Conservation (phyloP, 768 basidiomycete genomes). For the Psilocybe subaeruginosa region DNA sequence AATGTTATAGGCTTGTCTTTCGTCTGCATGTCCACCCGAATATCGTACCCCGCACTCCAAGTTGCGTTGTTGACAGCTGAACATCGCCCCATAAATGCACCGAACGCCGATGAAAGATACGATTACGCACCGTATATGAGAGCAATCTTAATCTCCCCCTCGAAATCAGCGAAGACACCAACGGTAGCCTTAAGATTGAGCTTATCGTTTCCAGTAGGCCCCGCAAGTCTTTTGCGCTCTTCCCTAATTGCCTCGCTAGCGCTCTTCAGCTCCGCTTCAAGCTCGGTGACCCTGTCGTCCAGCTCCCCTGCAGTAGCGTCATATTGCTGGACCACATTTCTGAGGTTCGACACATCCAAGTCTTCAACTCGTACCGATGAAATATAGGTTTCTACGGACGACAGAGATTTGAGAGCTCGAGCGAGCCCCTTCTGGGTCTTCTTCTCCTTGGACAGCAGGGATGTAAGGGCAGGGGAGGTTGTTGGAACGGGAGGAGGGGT, state of each 20-base stretch:
- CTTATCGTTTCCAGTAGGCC: conserved; percentile 23
- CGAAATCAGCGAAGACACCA: conserved; percentile 37
- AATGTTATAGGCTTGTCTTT: conserved; percentile 39
- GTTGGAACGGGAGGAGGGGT: conserved; percentile 19
- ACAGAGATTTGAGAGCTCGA: conserved; percentile 30
- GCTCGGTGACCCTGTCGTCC: conserved; percentile 31
- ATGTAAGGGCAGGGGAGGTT: conserved; percentile 29
- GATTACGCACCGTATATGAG: conserved; percentile 39
- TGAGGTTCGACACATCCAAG: conserved; percentile 30
- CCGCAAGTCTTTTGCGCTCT: conserved; percentile 24
- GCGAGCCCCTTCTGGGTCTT: conserved; percentile 30
- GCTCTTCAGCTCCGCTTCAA: conserved; percentile 29
- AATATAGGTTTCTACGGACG: conserved; percentile 37
- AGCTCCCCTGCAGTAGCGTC: conserved; percentile 34
- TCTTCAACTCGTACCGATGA: conserved; percentile 34
- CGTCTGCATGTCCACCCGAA: conserved; percentile 43
- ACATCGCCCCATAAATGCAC: not conserved
- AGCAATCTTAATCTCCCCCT: conserved; percentile 39
- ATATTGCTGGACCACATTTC: conserved; percentile 33
- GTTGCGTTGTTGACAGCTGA: conserved; percentile 38
- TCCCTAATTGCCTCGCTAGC: conserved; percentile 25
- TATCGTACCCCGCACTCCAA: conserved; percentile 44
- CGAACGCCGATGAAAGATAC: not conserved
- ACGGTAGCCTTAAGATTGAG: conserved; percentile 33
- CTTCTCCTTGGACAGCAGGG: conserved; percentile 27